These are phyloP conservation scores for Pleodorina starrii DNA, from an alignment of 139 green algal species.

Conservation along the genomic window DNA sequence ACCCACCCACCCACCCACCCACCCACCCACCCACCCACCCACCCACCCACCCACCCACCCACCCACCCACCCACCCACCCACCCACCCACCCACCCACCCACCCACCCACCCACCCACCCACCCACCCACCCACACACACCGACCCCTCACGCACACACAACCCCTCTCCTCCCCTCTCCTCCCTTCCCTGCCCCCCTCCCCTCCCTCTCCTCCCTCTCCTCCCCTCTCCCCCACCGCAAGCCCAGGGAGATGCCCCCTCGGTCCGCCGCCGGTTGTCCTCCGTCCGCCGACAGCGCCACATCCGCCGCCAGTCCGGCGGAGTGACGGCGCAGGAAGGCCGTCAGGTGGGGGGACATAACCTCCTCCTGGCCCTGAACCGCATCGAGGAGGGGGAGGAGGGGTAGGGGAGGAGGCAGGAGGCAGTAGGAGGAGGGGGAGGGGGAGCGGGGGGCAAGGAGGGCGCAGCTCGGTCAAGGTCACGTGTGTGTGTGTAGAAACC, in stretches of 20 bases:
- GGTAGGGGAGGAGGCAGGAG: neutral
- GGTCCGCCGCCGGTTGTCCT: conserved; percentile 57
- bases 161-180: too few relatives aligned
- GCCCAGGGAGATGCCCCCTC: conserved; percentile 63
- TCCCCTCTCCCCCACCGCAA: conserved; percentile 47
- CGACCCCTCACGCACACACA: too few relatives aligned
- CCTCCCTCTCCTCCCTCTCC: neutral
- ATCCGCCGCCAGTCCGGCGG: conserved; percentile 60
- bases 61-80: too few relatives aligned
- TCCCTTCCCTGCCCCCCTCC: too few relatives aligned
- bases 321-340: conserved; percentile 67
- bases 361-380: conserved; percentile 64
- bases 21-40: too few relatives aligned
- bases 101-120: too few relatives aligned
- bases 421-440: neutral
- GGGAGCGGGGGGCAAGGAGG: neutral
- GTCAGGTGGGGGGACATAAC: conserved; percentile 56
- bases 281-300: conserved; percentile 78
- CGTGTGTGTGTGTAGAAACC: too few relatives aligned
- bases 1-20: too few relatives aligned
- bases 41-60: too few relatives aligned
- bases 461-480: too few relatives aligned
- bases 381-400: neutral
- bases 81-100: too few relatives aligned
- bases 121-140: too few relatives aligned